Evolutionary conservation across 768 basidiomycete species (phyloP).

Genomic region (Butyriboletus loyo): DNA sequence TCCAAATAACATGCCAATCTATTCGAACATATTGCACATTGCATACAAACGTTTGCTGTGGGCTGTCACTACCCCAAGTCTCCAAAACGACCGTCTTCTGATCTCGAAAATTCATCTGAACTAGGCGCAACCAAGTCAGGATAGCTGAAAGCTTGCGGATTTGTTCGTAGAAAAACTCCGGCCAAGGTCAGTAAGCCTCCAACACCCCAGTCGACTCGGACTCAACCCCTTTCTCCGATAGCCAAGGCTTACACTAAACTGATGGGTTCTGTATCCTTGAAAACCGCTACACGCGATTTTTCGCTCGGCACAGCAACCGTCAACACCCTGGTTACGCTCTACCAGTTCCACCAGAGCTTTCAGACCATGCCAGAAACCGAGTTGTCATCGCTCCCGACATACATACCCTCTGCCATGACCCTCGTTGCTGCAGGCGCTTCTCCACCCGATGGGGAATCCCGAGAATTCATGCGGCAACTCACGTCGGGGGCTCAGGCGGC

Average conservation of each 20-base stretch:
- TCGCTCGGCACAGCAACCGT: not conserved
- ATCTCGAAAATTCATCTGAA: too few species aligned
- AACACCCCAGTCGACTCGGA: not conserved
- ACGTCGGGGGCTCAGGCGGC: constrained; percentile 37
- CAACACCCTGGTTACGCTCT: constrained; percentile 11
- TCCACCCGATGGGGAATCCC: constrained; percentile 5
- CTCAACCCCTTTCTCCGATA: not conserved
- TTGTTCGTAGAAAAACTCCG: too few species aligned
- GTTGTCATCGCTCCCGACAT: constrained; percentile 9
- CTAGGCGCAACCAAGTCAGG: too few species aligned
- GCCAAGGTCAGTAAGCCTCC: not conserved
- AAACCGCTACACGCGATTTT: not conserved
- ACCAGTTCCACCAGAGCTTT: not conserved
- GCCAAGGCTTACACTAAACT: not conserved
- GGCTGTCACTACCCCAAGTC: too few species aligned
- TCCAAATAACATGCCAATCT: not conserved
- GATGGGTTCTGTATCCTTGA: constrained; percentile 5
- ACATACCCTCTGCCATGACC: constrained; percentile 12
- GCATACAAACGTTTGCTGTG: too few species aligned
- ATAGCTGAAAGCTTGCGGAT: too few species aligned
- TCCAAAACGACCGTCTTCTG: too few species aligned
- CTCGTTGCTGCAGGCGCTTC: constrained; percentile 4
- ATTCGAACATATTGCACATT: too few species aligned
- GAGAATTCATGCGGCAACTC: constrained; percentile 27
- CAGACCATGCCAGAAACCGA: not conserved